A percentile compares a stretch with the other conserved stretches of the same genome.
Conservation (phyloP, 2,329 filamentous ascomycete species). For the Colletotrichum lupini region DNA sequence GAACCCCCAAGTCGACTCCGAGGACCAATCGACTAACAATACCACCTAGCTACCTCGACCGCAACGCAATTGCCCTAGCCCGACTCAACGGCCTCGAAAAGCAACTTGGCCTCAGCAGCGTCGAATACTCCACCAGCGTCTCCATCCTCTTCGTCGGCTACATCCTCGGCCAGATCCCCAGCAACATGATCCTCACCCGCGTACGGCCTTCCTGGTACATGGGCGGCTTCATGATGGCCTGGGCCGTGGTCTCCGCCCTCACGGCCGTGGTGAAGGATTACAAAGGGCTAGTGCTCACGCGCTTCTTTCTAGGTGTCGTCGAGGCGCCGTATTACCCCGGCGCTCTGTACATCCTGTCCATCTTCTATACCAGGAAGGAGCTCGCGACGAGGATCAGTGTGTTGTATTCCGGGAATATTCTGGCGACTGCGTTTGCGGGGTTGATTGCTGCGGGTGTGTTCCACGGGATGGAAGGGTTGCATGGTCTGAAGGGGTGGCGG, state of each 20-base stretch:
- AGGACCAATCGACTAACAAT: not conserved
- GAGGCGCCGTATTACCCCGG: slow-evolving; percentile 53
- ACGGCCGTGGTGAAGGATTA: slow-evolving; percentile 55
- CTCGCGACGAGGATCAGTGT: slow-evolving; percentile 54
- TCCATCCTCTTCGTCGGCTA: slow-evolving; percentile 50
- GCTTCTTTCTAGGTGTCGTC: slow-evolving; percentile 52
- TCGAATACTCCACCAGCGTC: slow-evolving; percentile 50
- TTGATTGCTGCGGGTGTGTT: slow-evolving; percentile 57
- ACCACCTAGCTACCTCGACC: slow-evolving; percentile 36
- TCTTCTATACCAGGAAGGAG: slow-evolving; percentile 66
- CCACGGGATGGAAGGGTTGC: slow-evolving; percentile 41
- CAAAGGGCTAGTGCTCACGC: slow-evolving; percentile 49
- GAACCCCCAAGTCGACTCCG: not conserved
- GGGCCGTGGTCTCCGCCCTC: slow-evolving; percentile 53
- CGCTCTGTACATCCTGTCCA: slow-evolving; percentile 55
- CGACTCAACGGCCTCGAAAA: slow-evolving; percentile 43
- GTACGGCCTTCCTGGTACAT: slow-evolving; percentile 64
- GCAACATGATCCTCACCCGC: slow-evolving; percentile 52
- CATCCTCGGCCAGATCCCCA: slow-evolving; percentile 49
- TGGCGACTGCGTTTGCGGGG: slow-evolving; percentile 52
- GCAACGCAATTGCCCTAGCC: slow-evolving; percentile 40
- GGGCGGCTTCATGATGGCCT: slow-evolving; percentile 51
- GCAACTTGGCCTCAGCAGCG: slow-evolving; percentile 38
- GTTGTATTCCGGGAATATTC: slow-evolving; percentile 53
- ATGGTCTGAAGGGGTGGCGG: slow-evolving; percentile 43